Percentiles rank a stretch among this genome's conserved stretches.
Conservation (phyloP, 2,329 filamentous ascomycete species). For the Fusarium nematophilum region DNA sequence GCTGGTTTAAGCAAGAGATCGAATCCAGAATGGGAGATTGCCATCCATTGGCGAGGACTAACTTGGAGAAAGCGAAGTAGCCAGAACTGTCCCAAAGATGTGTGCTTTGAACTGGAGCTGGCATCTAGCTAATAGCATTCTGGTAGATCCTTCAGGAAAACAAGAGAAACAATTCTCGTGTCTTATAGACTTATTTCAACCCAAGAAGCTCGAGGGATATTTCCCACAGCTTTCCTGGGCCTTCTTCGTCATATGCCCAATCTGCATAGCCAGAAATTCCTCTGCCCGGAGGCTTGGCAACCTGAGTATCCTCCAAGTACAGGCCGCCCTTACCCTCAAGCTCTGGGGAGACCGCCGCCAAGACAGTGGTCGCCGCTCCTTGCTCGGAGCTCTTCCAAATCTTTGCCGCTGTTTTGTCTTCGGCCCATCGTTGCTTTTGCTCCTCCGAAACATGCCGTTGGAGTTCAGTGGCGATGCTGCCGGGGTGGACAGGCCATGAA, state of each 20-base stretch:
- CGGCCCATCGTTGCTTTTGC: neutral
- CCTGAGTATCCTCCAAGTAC: conserved; percentile 17
- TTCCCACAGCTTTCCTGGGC: neutral
- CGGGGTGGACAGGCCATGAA: conserved; percentile 21
- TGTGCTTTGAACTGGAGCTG: too few relatives aligned
- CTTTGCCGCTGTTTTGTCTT: neutral
- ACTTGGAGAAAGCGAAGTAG: too few relatives aligned
- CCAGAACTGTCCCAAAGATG: too few relatives aligned
- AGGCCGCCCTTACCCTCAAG: conserved; percentile 13
- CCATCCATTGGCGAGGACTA: too few relatives aligned
- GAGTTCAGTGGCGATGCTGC: neutral
- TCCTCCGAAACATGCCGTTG: neutral
- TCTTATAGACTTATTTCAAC: too few relatives aligned
- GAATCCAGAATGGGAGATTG: too few relatives aligned
- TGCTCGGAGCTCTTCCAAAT: conserved; percentile 6
- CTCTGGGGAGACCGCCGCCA: conserved; percentile 10
- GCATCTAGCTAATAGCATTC: too few relatives aligned
- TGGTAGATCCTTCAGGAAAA: too few relatives aligned
- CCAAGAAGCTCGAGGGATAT: neutral
- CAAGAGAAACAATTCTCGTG: too few relatives aligned
- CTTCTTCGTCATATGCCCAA: conserved; percentile 4
- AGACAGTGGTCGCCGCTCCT: conserved; percentile 17
- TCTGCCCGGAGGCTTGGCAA: neutral
- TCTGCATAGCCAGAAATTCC: neutral
- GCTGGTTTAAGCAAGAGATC: too few relatives aligned